Evolutionary conservation across 805 yeast genomes (phyloP).

Genomic region (Candida pseudofarinosa): DNA sequence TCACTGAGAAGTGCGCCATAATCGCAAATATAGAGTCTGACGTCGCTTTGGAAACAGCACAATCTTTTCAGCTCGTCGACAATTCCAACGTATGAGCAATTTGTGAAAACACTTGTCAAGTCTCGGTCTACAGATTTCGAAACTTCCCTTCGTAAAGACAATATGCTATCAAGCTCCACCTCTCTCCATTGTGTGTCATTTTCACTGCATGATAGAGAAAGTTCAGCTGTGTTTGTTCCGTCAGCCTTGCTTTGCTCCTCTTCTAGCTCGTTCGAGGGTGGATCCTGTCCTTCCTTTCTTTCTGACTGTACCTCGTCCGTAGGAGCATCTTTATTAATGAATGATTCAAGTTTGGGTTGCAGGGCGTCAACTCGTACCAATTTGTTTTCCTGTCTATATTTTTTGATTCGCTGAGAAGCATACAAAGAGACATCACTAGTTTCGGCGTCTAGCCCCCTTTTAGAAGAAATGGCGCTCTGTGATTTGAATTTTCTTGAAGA

Average conservation of each 20-base stretch:
- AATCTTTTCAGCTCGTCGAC: conserved; percentile 69
- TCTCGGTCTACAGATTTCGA: conserved; percentile 44
- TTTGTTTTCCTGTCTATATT: conserved; percentile 55
- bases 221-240: not conserved
- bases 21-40: conserved; percentile 72
- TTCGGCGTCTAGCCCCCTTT: conserved; percentile 6
- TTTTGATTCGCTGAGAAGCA: conserved; percentile 15
- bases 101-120: conserved; percentile 63
- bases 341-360: conserved; percentile 38
- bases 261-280: not conserved
- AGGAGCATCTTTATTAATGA: conserved; percentile 4
- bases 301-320: conserved; percentile 1
- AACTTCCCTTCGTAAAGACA: conserved; percentile 49
- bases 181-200: conserved; percentile 21
- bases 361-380: conserved; percentile 67
- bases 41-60: conserved; percentile 81
- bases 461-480: conserved; percentile 45
- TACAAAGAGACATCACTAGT: not conserved
- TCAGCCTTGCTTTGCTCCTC: not conserved
- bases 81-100: conserved; percentile 74
- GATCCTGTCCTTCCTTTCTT: not conserved
- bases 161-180: conserved; percentile 57
- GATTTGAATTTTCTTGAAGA: conserved; percentile 64
- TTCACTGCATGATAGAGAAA: not conserved
- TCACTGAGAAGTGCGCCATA: conserved; percentile 66